Base-by-base conservation (phyloP, 208 protist genomes). In the Leishmania tropica region DNA sequence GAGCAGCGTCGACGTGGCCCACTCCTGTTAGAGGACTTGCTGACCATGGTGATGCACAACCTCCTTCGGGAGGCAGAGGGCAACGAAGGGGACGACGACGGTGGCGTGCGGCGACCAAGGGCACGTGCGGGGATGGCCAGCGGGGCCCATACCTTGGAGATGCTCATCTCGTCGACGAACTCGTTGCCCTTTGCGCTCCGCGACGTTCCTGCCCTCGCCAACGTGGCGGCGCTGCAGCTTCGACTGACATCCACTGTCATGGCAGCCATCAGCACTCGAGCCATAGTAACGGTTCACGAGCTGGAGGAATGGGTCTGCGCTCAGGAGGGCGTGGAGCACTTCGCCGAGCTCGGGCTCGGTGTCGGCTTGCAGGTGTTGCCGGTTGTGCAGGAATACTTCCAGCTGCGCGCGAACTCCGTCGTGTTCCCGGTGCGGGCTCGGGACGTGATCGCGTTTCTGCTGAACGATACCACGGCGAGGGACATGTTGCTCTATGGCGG, bases 231-330 rank as follows among this genome's bases (percentile, higher is more conserved):
- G 11, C 42, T 88, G 37, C 90, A 97, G 80, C 74, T 84, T 62
- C 87, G 91, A 2, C 72, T 96, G 0, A 94, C 91, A 45, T 76
- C 85, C 17, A 75, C 84, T 10, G 81, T 97, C 21, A 79, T 92
- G 51, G 79, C 84, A 10, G 90, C 92, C 24, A 86, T 96, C 68
- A 87, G 86, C 35, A 96, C 92, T 0, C 89, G 92, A 6, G 88
- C 93, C 31, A 86, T 97, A 2, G 91, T 95, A 19, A 97, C 95
- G 8, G 19, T 97, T n/a, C 84, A 90, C 82, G 95, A 97, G n/a
- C 79, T 97, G 10, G 89, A 97, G 74, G 48, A 71, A 24, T 93
- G 95, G 80, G 62, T 94, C 0, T 96, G 92, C 45, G 71, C 83
- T 24, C 48, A 54, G 65, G 90, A 95, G 56, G 85, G 87, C 21